Evolutionary conservation across 345 rosid genomes (phyloP), one percentile per base, ranked within the genome.

Genomic region (Lagerstroemia speciosa): DNA sequence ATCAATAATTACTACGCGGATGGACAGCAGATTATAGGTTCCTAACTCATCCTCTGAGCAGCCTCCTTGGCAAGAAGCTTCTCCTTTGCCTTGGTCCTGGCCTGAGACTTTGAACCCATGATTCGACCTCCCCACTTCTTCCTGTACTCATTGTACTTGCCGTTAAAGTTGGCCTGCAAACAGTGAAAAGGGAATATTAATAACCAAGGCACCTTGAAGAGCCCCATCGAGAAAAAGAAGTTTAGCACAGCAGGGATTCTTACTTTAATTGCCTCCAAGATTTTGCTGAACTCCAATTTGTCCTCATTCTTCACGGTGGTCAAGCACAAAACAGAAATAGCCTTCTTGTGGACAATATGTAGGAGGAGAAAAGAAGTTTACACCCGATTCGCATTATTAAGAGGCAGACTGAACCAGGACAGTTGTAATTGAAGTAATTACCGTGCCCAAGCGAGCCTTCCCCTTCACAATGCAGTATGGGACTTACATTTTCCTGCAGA

Each of bases 71-170:
- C 92, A 31, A 88, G 68, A 57, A 90, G 15, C 60, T 75, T 86
- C 71, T 90, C 89, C 64, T 72, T 81, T 16, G 97, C 94, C 76
- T 86, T 88, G 69, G 88, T 85, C 72, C 80, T 85, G 37, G 94
- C 90, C 80, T 85, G 90, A 6, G 97, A 88, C 73, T 90, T 90
- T 29, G 97, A 83, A 6, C 97, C 97, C 97, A 88, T 90, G 45
- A 88, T 83, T 6, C 97, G 92, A n/a, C 97, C 92, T 2, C 94
- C 94, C 92, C 94, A 90, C 77, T 80, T 90, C 81, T 88, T 88
- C n/a, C 93, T 79, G 76, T 80, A 75, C 80, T 86, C 92, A 0
- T 88, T 92, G 3, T 72, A 86, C 74, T 88, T 90, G 81, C 85
- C 92, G 3, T 85, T 85, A 38, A 88, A 88, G 77, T 85, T 86